These are phyloP conservation scores for Chenopodium berlandieri DNA, from an alignment of 148 eudicot species.

Conservation along the genomic window DNA sequence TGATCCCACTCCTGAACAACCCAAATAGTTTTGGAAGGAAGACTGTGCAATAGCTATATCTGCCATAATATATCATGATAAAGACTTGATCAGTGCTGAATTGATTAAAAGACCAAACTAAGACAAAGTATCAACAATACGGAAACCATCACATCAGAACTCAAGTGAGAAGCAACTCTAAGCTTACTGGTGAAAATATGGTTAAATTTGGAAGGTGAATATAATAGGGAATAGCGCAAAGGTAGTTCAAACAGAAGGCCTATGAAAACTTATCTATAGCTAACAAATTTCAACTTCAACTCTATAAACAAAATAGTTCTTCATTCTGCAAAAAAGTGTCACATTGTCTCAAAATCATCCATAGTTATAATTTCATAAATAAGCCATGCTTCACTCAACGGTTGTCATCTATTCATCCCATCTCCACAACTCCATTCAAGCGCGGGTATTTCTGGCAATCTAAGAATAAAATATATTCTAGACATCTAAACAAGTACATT, in stretches of 20 bases:
- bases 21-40: slow-evolving; percentile 35
- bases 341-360: background rate
- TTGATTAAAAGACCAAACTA: too few species aligned
- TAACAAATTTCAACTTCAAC: background rate
- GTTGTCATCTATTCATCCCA: background rate
- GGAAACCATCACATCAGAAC: background rate
- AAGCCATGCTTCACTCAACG: background rate
- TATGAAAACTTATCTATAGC: background rate
- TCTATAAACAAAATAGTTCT: background rate
- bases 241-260: background rate
- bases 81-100: slow-evolving; percentile 2
- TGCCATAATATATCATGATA: slow-evolving; percentile 36
- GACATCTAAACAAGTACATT: too few species aligned
- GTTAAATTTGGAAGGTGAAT: background rate
- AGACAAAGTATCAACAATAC: background rate
- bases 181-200: background rate
- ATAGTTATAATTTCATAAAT: background rate
- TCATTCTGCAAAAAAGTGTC: background rate
- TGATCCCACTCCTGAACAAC: slow-evolving; percentile 36
- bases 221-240: background rate
- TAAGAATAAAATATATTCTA: too few species aligned
- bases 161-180: background rate
- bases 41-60: slow-evolving; percentile 78
- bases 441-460: too few species aligned
- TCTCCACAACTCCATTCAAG: background rate